Evolutionary conservation across 495 filamentous ascomycete species (phyloP), one percentile per base, ranked within the genome.

Genomic region (Aspergillus cavernicola): DNA sequence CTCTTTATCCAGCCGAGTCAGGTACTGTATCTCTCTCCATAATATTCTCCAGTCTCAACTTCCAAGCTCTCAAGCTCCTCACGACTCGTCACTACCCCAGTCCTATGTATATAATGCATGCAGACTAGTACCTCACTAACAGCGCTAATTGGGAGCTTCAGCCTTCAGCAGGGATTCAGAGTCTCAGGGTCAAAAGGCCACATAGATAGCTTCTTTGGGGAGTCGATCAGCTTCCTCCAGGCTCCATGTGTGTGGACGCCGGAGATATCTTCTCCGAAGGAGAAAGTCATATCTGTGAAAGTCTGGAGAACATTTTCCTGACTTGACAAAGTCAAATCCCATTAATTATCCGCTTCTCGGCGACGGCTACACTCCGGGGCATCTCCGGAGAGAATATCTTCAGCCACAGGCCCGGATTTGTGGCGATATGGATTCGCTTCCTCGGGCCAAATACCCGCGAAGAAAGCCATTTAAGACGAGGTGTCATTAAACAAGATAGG

Each of bases 51-150:
- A 18, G 24, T n/a, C 28, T 45, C 23, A 9, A 16, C 28, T 28
- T 15, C 3, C 19, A 4, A 28, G 4, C 24, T 28, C 24, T 4
- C 4, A 28, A n/a, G n/a, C n/a, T n/a, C n/a, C 36, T 32, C 24
- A 19, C 15, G 23, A 19, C 45, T 37, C 33, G 8, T 39, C 46
- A 28, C 23, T 12, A 37, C n/a, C 35, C 46, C 22, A 29, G 46
- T 50, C 46, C 2, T 13, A 23, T 35, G 23, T 39, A 23, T 23
- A 39, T 50, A n/a, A 33, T 39, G 23, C 45, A 39, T 26, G 33
- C 35, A 39, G 35, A 39, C 46, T 50, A 50, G 46, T 50, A 50
- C 46, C 46, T 50, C 35, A 39, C 46, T 50, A 50, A 20, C 22
- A 50, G 35, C 23, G 12, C 33, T 50, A 39, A 15, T n/a, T 2